These are phyloP conservation scores for Phylloporus sp. DNA, from an alignment of 768 basidiomycete genomes.

Conservation along the genomic window DNA sequence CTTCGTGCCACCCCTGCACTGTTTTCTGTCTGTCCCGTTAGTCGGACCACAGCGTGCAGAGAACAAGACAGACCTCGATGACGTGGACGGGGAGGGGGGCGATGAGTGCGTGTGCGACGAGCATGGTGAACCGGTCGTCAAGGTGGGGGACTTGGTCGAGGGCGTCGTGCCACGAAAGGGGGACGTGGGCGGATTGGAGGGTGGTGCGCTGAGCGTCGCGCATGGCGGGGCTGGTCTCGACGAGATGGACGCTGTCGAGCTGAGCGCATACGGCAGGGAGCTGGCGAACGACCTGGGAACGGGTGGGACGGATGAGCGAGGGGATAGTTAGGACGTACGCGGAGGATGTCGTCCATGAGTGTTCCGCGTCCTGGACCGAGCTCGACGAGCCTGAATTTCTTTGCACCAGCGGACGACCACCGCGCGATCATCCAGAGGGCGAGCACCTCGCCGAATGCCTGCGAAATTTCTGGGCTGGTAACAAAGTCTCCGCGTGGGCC, in stretches of 20 bases:
- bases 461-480: slow-evolving; percentile 94
- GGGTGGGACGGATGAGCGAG: neutral
- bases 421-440: slow-evolving; percentile 82
- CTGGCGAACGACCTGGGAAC: slow-evolving; percentile 46
- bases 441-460: slow-evolving; percentile 94
- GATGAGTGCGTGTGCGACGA: slow-evolving; percentile 96
- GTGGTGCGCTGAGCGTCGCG: slow-evolving; percentile 54
- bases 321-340: slow-evolving; percentile 42
- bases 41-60: neutral
- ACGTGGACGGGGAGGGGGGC: slow-evolving; percentile 93
- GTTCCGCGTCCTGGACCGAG: slow-evolving; percentile 94
- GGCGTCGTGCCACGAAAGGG: slow-evolving; percentile 66
- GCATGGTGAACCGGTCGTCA: slow-evolving; percentile 62
- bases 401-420: slow-evolving; percentile 55
- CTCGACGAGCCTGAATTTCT: slow-evolving; percentile 70
- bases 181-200: slow-evolving; percentile 35
- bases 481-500: slow-evolving; percentile 89
- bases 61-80: slow-evolving; percentile 57
- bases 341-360: slow-evolving; percentile 81
- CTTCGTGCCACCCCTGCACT: slow-evolving; percentile 77
- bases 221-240: slow-evolving; percentile 76
- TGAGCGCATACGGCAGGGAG: slow-evolving; percentile 34
- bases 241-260: slow-evolving; percentile 58
- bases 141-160: slow-evolving; percentile 59
- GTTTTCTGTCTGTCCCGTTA: slow-evolving; percentile 52